These are phyloP conservation scores for Diaporthe humulicola DNA, from an alignment of 2,329 filamentous ascomycete genomes.

Conservation along the genomic window DNA sequence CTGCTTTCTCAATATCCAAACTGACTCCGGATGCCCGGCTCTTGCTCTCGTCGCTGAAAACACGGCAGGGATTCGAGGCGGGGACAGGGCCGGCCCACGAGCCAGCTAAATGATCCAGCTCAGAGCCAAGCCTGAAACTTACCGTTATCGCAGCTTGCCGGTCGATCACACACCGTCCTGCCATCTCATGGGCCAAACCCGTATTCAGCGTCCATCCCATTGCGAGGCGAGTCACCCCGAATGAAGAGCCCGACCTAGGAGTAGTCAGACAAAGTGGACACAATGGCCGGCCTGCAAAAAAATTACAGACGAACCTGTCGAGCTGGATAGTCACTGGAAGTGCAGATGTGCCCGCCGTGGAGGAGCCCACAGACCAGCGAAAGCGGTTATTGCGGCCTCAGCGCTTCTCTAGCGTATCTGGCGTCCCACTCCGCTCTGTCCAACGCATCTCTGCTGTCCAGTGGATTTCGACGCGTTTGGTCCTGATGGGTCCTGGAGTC, in stretches of 20 bases:
- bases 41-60: not conserved
- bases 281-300: not conserved
- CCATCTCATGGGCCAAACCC: not conserved
- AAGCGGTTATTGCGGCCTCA: conserved; percentile 38
- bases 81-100: conserved; percentile 6
- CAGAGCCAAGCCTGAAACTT: conserved; percentile 34
- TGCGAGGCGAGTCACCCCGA: conserved; percentile 8
- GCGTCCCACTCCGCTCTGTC: conserved; percentile 27
- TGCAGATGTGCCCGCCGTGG: too few relatives aligned
- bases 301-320: conserved; percentile 29
- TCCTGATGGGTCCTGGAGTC: conserved; percentile 8
- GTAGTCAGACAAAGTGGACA: conserved; percentile 17
- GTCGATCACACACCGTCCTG: conserved; percentile 29
- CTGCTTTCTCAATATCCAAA: not conserved
- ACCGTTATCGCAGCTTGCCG: conserved; percentile 14
- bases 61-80: conserved; percentile 1
- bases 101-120: conserved; percentile 1
- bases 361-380: conserved; percentile 18
- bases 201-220: conserved; percentile 1
- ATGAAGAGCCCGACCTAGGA: not conserved
- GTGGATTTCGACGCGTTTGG: conserved; percentile 16
- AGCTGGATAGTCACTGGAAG: too few relatives aligned
- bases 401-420: conserved; percentile 33
- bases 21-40: not conserved
- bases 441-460: conserved; percentile 12